phyloP scores from a whole-genome alignment of 805 yeast genomes.

The Candida mattraensis region DNA sequence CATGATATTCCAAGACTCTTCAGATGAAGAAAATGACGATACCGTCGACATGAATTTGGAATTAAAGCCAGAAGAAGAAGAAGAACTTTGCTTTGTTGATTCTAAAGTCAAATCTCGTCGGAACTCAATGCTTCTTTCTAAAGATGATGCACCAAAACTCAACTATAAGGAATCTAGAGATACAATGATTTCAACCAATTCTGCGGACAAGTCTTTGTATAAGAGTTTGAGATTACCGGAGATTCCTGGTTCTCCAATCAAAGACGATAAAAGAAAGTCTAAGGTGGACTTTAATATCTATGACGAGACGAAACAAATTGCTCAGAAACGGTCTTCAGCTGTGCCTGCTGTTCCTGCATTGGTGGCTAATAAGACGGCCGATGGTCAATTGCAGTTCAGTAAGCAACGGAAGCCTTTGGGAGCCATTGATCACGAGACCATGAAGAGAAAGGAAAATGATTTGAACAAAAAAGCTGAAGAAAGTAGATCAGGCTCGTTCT shows the following conservation, averaged over 20 bases:
- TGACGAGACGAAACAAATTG: constrained; percentile 15
- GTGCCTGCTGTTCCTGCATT: constrained; percentile 6
- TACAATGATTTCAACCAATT: constrained; percentile 42
- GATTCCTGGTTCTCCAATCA: constrained; percentile 39
- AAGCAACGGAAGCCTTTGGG: constrained; percentile 30
- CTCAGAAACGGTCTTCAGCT: constrained; percentile 11
- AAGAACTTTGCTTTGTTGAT: constrained; percentile 35
- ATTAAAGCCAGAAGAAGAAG: constrained; percentile 16
- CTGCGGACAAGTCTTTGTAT: constrained; percentile 39
- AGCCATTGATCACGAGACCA: constrained; percentile 18
- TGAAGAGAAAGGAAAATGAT: constrained; percentile 14
- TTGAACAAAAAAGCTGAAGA: constrained; percentile 19
- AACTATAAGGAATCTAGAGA: constrained; percentile 35
- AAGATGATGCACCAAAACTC: constrained; percentile 22
- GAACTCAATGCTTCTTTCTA: constrained; percentile 29
- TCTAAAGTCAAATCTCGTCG: constrained; percentile 27
- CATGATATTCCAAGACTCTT: constrained; percentile 27
- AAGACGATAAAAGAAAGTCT: constrained; percentile 26
- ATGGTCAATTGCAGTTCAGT: constrained; percentile 16
- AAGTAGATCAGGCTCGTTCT: constrained; percentile 32
- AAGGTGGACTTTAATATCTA: constrained; percentile 26
- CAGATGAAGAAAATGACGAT: constrained; percentile 21
- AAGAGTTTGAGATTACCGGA: constrained; percentile 51
- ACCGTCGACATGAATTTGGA: constrained; percentile 27
- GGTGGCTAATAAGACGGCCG: constrained; percentile 13